Evolutionary conservation across 495 filamentous ascomycete species (phyloP), one percentile per base, ranked within the genome.

Genomic region (Podospora pseudopauciseta): DNA sequence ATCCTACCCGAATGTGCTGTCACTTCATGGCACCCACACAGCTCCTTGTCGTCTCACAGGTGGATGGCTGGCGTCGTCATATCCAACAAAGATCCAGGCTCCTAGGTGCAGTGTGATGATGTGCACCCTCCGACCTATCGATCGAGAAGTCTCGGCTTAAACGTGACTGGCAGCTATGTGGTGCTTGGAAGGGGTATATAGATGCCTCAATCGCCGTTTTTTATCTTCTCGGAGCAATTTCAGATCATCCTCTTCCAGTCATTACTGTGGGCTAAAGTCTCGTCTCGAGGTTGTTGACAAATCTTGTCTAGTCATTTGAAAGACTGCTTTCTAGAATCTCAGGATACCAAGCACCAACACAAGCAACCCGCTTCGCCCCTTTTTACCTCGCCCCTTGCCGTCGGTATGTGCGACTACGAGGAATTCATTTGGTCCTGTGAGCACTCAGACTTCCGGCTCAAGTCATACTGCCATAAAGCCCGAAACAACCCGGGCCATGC

Each of bases 401-500:
- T 49, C 27, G 19, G 18, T 49, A 91, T 91, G 88, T 90, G 89
- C 72, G 84, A 89, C 71, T 90, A 80, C 70, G 89, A 92, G 70
- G 83, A 85, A 66, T 87, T 90, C 68, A 67, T 81, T 67, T 92
- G 86, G 69, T 75, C 79, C 65, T 92, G 90, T 77, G 78, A 79
- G 4, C 88, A 91, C 74, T 80, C 79, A 16, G 73, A 73, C 9
- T 75, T 79, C 20, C 84, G 85, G 11, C 76, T 90, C 28, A 86
- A 87, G 72, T 85, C 85, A 27, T 83, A 90, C 75, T 92, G 90
- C 78, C 89, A 92, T 74, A 85, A 84, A 65, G 88, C 89, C 7
- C 85, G 90, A 30, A 89, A 88, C 75, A 85, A 91, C 72, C 85
- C 86, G 2, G 77, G 83, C 60, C 88, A 91, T 72, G 76, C 84